phyloP scores from a whole-genome alignment of 148 eudicot genomes.

The Silene uniflora region DNA sequence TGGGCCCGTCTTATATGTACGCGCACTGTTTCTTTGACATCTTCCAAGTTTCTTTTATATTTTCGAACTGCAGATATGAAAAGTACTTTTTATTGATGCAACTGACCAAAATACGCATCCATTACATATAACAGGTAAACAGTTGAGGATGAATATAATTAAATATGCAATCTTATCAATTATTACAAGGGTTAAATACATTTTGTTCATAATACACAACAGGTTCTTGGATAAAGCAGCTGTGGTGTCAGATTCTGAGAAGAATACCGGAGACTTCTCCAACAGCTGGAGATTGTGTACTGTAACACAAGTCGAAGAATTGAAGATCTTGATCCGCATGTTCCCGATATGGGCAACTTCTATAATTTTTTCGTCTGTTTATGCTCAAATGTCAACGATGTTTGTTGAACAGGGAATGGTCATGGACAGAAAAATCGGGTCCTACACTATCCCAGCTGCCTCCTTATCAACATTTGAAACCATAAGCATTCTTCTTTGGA shows the following conservation, averaged over 20 bases:
- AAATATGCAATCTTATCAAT: no score
- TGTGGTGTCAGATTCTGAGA: constrained; percentile 20
- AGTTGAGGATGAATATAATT: no score
- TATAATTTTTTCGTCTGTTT: constrained; percentile 43
- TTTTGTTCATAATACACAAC: neutral
- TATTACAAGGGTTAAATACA: neutral
- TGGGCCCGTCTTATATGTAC: neutral
- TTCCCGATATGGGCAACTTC: constrained; percentile 59
- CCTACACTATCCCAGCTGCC: constrained; percentile 48
- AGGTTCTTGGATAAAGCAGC: constrained; percentile 63
- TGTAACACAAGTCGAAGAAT: constrained; percentile 60
- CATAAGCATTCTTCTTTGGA: constrained; percentile 57
- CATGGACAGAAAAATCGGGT: constrained; percentile 35
- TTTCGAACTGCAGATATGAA: neutral
- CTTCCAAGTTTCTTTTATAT: no score
- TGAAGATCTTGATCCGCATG: constrained; percentile 47
- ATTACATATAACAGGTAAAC: no score
- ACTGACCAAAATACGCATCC: no score
- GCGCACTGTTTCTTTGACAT: no score
- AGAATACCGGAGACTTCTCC: constrained; percentile 5
- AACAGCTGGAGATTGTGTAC: constrained; percentile 46
- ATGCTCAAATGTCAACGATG: constrained; percentile 47
- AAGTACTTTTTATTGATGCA: neutral
- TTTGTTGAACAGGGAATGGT: constrained; percentile 45
- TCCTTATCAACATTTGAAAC: constrained; percentile 49